Conservation (phyloP, 2,329 filamentous ascomycete genomes). For the Pseudogymnoascus sp. region DNA sequence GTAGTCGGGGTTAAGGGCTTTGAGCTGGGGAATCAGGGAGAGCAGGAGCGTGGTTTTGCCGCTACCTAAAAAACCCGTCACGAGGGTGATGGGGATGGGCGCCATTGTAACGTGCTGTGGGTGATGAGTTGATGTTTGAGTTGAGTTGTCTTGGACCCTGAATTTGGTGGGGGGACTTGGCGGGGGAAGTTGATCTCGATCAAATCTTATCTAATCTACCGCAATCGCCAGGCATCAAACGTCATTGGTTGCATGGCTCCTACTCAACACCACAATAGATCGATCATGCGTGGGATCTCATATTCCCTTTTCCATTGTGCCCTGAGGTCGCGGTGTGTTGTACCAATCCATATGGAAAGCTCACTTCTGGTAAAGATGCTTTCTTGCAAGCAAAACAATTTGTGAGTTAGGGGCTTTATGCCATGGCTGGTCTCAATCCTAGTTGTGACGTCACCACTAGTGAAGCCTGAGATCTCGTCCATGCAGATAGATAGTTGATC, state of each 20-base stretch:
- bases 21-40: conserved; percentile 84
- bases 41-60: conserved; percentile 96
- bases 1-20: conserved; percentile 63
- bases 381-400: background rate
- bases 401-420: background rate
- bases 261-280: background rate
- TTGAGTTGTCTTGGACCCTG: background rate
- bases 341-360: background rate
- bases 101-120: conserved; percentile 37
- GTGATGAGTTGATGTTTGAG: background rate
- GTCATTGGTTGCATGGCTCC: background rate
- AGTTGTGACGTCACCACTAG: background rate
- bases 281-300: background rate
- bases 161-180: background rate
- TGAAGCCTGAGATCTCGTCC: background rate
- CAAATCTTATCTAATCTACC: conserved; percentile 1
- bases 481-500: background rate
- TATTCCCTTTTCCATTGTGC: background rate
- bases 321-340: background rate
- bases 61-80: conserved; percentile 92
- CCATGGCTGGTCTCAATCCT: background rate
- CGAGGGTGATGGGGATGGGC: conserved; percentile 82
- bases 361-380: background rate
- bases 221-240: background rate
- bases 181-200: background rate